These are phyloP conservation scores for Pittosporum tobira DNA, from an alignment of 129 eudicot species.

Conservation along the genomic window DNA sequence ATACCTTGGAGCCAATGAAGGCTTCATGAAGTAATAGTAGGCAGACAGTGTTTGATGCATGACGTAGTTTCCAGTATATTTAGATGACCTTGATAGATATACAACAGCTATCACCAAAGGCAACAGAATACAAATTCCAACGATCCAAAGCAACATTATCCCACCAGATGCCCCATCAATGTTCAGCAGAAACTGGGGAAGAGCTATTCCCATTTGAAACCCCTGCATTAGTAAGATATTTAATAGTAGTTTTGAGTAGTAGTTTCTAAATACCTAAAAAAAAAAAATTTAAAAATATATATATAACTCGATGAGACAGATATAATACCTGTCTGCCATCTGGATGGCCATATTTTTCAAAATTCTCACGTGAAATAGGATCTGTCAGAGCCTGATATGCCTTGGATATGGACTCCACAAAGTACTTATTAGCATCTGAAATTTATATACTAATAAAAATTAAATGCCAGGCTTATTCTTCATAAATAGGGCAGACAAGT, in stretches of 20 bases:
- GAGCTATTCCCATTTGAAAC: slow-evolving; percentile 97
- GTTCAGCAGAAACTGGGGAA: slow-evolving; percentile 78
- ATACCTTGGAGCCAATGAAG: slow-evolving; percentile 95
- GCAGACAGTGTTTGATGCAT: slow-evolving; percentile 82
- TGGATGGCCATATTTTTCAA: slow-evolving; percentile 90
- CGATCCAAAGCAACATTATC: slow-evolving; percentile 68
- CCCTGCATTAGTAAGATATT: slow-evolving; percentile 54
- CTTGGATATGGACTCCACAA: slow-evolving; percentile 78
- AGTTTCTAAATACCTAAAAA: no score
- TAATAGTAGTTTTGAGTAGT: not conserved
- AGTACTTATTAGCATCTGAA: slow-evolving; percentile 76
- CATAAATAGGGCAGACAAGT: no score
- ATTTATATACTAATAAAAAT: slow-evolving; percentile 10
- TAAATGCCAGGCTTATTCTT: no score
- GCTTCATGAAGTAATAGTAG: slow-evolving; percentile 76
- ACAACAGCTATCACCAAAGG: slow-evolving; percentile 78
- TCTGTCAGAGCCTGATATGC: slow-evolving; percentile 96
- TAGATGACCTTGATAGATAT: slow-evolving; percentile 71
- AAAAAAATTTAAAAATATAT: no score
- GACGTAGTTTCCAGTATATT: slow-evolving; percentile 73
- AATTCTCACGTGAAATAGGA: slow-evolving; percentile 90
- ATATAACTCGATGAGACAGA: not conserved
- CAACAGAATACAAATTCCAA: slow-evolving; percentile 73
- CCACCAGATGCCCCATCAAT: slow-evolving; percentile 87
- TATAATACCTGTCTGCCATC: slow-evolving; percentile 80